Conservation (phyloP, 129 eudicot species). For the Oenanthe sinensis region DNA sequence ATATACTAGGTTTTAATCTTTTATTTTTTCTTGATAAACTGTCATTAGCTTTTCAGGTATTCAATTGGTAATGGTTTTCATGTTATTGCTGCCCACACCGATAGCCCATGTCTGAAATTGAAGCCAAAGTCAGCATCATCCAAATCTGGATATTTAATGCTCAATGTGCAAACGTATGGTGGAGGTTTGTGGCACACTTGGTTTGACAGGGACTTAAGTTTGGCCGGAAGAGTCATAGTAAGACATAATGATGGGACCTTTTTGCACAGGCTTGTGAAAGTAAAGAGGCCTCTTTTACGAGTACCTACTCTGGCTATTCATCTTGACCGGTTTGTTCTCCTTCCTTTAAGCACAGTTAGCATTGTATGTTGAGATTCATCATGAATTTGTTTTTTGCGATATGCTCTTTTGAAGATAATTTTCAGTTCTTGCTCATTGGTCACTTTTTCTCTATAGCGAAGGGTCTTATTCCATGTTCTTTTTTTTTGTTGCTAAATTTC, state of each 20-base stretch:
- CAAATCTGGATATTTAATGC: slow-evolving; percentile 86
- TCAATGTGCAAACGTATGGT: slow-evolving; percentile 92
- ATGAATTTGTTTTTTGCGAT: neutral
- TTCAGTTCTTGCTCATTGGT: neutral
- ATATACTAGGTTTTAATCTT: neutral
- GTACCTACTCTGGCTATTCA: slow-evolving; percentile 94
- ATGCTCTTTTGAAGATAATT: neutral
- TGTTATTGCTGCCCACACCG: slow-evolving; percentile 94
- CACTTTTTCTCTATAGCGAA: neutral
- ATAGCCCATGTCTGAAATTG: slow-evolving; percentile 90
- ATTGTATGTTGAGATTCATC: neutral
- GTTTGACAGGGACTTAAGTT: slow-evolving; percentile 92
- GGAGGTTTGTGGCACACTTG: slow-evolving; percentile 99
- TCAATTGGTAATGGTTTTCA: slow-evolving; percentile 78
- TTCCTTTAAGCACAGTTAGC: too few relatives aligned
- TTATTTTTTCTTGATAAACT: slow-evolving; percentile 18
- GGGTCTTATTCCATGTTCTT: neutral
- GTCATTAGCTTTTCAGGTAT: slow-evolving; percentile 64
- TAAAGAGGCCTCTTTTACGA: slow-evolving; percentile 73
- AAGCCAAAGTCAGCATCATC: slow-evolving; percentile 84
- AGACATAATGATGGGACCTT: slow-evolving; percentile 70
- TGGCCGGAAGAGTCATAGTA: slow-evolving; percentile 84
- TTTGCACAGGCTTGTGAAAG: slow-evolving; percentile 67
- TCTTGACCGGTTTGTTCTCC: slow-evolving; percentile 69
- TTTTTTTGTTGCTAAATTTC: too few relatives aligned